These are phyloP conservation scores for Herpomyces periplanetae DNA, from an alignment of 2,329 filamentous ascomycete species.

Conservation along the genomic window DNA sequence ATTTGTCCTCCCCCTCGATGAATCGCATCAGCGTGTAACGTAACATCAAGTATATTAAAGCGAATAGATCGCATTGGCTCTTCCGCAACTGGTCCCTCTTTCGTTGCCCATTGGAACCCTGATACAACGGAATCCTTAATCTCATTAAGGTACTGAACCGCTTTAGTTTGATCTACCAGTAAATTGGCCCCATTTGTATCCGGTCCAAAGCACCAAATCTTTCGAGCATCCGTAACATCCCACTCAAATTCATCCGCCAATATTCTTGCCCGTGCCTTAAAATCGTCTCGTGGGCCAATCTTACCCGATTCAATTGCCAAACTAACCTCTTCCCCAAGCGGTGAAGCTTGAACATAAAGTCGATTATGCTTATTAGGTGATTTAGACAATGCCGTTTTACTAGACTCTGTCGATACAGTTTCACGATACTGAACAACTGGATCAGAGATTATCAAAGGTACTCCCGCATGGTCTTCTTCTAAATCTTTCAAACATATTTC, in stretches of 20 bases:
- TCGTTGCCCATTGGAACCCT: constrained; percentile 97
- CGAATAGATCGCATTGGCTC: constrained; percentile 88
- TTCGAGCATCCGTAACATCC: constrained; percentile 98
- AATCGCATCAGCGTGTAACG: constrained; percentile 94
- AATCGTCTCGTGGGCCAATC: constrained; percentile 79
- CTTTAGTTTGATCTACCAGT: constrained; percentile 98
- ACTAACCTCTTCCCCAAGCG: constrained; percentile 62
- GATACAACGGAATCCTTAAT: constrained; percentile 99
- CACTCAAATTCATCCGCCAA: constrained; percentile 89
- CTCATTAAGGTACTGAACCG: constrained; percentile 97
- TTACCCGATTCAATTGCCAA: constrained; percentile 65
- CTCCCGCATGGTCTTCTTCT: constrained; percentile 93
- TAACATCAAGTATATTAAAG: constrained; percentile 99
- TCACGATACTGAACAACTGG: constrained; percentile 96
- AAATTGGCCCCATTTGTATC: constrained; percentile 93
- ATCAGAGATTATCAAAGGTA: constrained; percentile 88
- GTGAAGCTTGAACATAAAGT: constrained; percentile 78
- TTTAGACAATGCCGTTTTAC: constrained; percentile 91
- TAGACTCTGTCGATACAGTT: constrained; percentile 45
- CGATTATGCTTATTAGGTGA: constrained; percentile 99
- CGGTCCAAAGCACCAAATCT: constrained; percentile 99
- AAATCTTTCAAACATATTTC: constrained; percentile 99
- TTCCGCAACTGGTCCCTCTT: constrained; percentile 86
- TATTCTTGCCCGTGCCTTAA: constrained; percentile 88
- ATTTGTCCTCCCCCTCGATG: constrained; percentile 97